Evolutionary conservation across 2,329 filamentous ascomycete species (phyloP), one percentile per base, ranked within the genome.

Genomic region (Didymella pinodella): DNA sequence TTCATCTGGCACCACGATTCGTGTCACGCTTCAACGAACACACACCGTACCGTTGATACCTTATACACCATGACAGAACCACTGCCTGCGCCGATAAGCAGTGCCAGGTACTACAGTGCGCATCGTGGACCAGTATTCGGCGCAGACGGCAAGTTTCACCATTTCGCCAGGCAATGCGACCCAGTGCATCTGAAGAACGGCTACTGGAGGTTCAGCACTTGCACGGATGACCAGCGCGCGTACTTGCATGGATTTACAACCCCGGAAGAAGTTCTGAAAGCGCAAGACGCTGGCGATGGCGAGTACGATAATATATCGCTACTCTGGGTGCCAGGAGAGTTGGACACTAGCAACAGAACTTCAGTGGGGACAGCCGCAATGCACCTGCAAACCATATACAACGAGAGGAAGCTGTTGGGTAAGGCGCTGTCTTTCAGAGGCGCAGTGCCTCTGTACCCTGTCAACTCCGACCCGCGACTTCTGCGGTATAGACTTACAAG

Each of bases 211-310:
- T 69, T 70, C 29, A 20, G 29, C 8, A 49, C 49, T 11, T 20
- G 38, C n/a, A 26, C 59, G 0, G 68, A 70, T 25, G 65, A 69
- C 11, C 56, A 38, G 10, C 61, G 61, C 43, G 65, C 68, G 8
- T 48, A 54, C 29, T 18, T 31, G 3, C 41, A n/a, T 11, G 66
- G 67, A 18, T 45, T 65, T 3, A 22, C n/a, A 5, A 62, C 28
- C 2, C 68, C 67, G 0, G 68, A 71, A 28, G 51, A 53, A 0
- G n/a, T 69, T 7, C 34, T 71, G 14, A n/a, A 56, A 5, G 58
- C 57, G 6, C 54, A 62, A 12, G 66, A 67, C 16, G 31, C 25
- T 7, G 45, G 54, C 25, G 51, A 64, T 1, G 62, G 57, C 10
- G 14, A 31, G 1, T 64, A 52, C 18, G 36, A 64, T 3, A 53